Evolutionary conservation across 495 filamentous ascomycete genomes (phyloP).

Genomic region (Achaetomiella virescens): DNA sequence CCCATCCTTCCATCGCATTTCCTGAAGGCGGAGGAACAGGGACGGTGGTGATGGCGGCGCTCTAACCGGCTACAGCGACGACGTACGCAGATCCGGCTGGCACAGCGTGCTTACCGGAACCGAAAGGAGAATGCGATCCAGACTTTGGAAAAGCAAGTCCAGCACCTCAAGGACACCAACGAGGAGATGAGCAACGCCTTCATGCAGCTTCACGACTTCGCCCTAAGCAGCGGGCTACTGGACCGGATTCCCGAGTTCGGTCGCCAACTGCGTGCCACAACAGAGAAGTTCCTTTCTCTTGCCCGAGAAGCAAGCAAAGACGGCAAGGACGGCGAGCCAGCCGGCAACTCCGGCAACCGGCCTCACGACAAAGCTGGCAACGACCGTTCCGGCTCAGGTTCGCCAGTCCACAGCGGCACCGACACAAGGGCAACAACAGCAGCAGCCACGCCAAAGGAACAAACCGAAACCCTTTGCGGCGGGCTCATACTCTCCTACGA

Average conservation of each 20-base stretch:
- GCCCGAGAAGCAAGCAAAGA: slow-evolving; percentile 35
- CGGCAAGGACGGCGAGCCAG: slow-evolving; percentile 26
- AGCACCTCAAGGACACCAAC: slow-evolving; percentile 58
- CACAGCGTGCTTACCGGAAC: slow-evolving; percentile 77
- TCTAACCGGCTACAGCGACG: slow-evolving; percentile 52
- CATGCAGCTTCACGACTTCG: slow-evolving; percentile 59
- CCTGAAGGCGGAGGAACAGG: not conserved
- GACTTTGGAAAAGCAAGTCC: slow-evolving; percentile 61
- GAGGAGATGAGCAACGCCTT: slow-evolving; percentile 72
- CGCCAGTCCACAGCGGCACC: not conserved
- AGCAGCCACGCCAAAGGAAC: not conserved
- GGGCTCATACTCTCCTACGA: slow-evolving; percentile 30
- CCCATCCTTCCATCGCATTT: not conserved
- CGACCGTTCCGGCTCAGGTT: not conserved
- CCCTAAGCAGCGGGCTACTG: slow-evolving; percentile 44
- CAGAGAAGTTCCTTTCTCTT: slow-evolving; percentile 40
- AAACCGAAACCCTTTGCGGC: slow-evolving; percentile 9
- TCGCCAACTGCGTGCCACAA: slow-evolving; percentile 39
- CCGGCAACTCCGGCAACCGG: slow-evolving; percentile 2
- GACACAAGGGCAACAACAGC: not conserved
- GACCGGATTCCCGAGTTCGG: slow-evolving; percentile 46
- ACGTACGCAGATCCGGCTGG: slow-evolving; percentile 80
- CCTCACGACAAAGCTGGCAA: not conserved
- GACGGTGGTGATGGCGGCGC: slow-evolving; percentile 1
- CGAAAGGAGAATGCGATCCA: slow-evolving; percentile 77